Evolutionary conservation across 2,329 filamentous ascomycete species (phyloP).

Genomic region (Aspergillus clavatus): DNA sequence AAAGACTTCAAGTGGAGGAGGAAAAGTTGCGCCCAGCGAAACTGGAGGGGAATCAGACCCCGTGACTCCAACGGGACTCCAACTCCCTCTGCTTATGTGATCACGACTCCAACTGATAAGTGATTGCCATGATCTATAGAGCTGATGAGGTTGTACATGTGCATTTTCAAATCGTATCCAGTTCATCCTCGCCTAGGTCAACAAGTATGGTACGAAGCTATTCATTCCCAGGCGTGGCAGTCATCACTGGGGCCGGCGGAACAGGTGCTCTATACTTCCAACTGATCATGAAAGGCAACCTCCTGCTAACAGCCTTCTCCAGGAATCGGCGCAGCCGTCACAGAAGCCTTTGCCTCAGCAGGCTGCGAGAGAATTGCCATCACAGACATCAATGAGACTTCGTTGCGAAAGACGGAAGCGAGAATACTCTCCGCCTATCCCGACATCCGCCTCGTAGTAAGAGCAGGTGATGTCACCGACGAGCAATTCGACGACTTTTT

Average conservation of each 20-base stretch:
- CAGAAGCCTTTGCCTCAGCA: slow-evolving; percentile 46
- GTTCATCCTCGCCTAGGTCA: not conserved
- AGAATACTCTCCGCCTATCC: slow-evolving; percentile 32
- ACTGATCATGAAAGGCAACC: not conserved
- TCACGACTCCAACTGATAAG: not conserved
- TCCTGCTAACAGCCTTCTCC: not conserved
- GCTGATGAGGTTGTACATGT: too few species aligned
- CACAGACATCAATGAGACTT: slow-evolving; percentile 47
- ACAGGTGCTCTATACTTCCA: slow-evolving; percentile 33
- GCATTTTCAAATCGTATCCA: too few species aligned
- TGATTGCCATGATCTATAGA: too few species aligned
- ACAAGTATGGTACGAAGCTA: slow-evolving; percentile 7
- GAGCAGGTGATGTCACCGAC: slow-evolving; percentile 47
- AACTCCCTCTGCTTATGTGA: too few species aligned
- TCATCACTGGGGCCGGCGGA: slow-evolving; percentile 48
- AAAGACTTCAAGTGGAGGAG: not conserved
- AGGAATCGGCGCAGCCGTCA: slow-evolving; percentile 55
- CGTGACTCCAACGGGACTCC: not conserved
- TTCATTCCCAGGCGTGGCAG: slow-evolving; percentile 43
- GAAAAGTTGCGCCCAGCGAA: not conserved
- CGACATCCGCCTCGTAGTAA: slow-evolving; percentile 27
- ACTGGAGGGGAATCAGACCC: not conserved
- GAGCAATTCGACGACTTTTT: slow-evolving; percentile 43
- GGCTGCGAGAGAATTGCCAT: slow-evolving; percentile 52
- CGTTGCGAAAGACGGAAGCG: slow-evolving; percentile 32